Conservation (phyloP, 352 stramenopile genomes). For the Phytophthora agathidicida region DNA sequence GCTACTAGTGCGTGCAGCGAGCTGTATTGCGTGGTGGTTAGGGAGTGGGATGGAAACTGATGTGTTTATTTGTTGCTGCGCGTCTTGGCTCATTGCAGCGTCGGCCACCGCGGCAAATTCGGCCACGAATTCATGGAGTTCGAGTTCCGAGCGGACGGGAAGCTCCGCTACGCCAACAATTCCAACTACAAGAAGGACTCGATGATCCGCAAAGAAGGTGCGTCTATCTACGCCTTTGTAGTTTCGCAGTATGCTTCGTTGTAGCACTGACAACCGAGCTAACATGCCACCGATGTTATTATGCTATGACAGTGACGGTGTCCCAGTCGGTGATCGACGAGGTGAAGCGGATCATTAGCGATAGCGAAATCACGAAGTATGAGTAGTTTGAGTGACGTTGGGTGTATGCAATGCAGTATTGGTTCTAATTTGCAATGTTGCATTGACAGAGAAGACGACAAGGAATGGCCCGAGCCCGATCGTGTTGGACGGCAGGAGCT, state of each 20-base stretch:
- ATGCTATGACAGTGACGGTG: slow-evolving; percentile 75
- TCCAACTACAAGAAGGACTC: slow-evolving; percentile 98
- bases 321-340: slow-evolving; percentile 93
- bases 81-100: slow-evolving; percentile 45
- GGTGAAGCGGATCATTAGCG: slow-evolving; percentile 93
- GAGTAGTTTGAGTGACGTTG: slow-evolving; percentile 3
- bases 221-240: background rate
- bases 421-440: slow-evolving; percentile 7
- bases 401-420: background rate
- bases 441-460: slow-evolving; percentile 89
- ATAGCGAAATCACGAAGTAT: slow-evolving; percentile 92
- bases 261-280: background rate
- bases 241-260: background rate
- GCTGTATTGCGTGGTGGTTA: background rate
- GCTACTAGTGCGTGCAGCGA: slow-evolving; percentile 78
- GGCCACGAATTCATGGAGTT: slow-evolving; percentile 99
- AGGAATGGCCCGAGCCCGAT: slow-evolving; percentile 95
- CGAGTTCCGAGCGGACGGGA: slow-evolving; percentile 92
- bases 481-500: slow-evolving; percentile 94
- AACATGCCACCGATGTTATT: background rate
- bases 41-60: background rate
- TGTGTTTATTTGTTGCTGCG: background rate
- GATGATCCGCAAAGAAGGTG: slow-evolving; percentile 97
- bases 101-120: slow-evolving; percentile 96
- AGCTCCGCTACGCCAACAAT: slow-evolving; percentile 97